phyloP scores from a whole-genome alignment of 2,329 filamentous ascomycete genomes.

The Xylariaceae sp. region DNA sequence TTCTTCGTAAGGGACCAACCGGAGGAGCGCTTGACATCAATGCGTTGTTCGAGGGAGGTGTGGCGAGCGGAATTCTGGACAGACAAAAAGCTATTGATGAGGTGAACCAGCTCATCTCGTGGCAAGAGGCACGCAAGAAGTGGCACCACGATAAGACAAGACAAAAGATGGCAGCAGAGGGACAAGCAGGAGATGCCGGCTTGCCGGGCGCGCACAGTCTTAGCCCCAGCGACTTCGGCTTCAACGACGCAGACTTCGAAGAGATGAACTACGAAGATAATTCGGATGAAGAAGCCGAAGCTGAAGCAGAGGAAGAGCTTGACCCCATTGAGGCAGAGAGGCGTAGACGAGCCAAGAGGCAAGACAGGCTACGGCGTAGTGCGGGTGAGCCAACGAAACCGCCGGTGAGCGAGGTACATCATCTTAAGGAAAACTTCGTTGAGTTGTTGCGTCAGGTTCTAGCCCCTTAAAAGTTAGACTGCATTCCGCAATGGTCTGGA shows the following conservation, averaged over 20 bases:
- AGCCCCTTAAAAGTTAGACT: no score
- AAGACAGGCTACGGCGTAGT: slow-evolving; percentile 73
- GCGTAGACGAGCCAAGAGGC: slow-evolving; percentile 68
- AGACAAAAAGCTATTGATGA: slow-evolving; percentile 69
- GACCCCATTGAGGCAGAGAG: slow-evolving; percentile 88
- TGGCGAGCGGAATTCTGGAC: slow-evolving; percentile 64
- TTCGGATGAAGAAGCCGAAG: slow-evolving; percentile 59
- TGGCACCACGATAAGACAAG: slow-evolving; percentile 98
- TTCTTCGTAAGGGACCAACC: slow-evolving; percentile 79
- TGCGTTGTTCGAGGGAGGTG: slow-evolving; percentile 78
- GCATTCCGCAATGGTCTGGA: no score
- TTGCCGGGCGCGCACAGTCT: slow-evolving; percentile 57
- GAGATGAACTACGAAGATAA: slow-evolving; percentile 79
- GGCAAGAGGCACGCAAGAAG: slow-evolving; percentile 94
- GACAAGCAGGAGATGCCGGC: slow-evolving; percentile 44
- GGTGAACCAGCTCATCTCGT: slow-evolving; percentile 80
- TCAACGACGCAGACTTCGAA: slow-evolving; percentile 80
- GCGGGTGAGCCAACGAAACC: slow-evolving; percentile 86
- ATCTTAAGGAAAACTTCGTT: slow-evolving; percentile 75
- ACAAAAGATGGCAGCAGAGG: slow-evolving; percentile 96
- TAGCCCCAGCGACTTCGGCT: slow-evolving; percentile 79
- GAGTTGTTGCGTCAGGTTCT: slow-evolving; percentile 77
- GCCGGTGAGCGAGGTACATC: slow-evolving; percentile 70
- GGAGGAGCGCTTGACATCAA: slow-evolving; percentile 93
- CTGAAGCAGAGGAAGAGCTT: slow-evolving; percentile 71